Conservation (phyloP, 306 rosid genomes). For the Pueraria montana region DNA sequence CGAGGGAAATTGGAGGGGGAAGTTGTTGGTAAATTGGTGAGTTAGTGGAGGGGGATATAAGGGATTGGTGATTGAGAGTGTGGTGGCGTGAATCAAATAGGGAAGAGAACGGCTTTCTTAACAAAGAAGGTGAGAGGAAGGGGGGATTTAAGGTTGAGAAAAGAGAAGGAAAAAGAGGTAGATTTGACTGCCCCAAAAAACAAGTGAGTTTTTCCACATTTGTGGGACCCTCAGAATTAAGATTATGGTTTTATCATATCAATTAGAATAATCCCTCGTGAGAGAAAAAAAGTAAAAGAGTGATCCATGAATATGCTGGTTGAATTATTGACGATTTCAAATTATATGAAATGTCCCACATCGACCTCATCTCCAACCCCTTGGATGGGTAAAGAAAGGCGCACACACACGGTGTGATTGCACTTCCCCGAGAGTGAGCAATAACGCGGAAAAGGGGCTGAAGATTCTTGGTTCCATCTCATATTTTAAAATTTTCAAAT, state of each 20-base stretch:
- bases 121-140: conserved; percentile 65
- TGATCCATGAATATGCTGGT: background rate
- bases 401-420: background rate
- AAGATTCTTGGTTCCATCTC: conserved; percentile 57
- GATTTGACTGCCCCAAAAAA: conserved; percentile 50
- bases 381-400: conserved; percentile 22
- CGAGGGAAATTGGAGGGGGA: conserved; percentile 28
- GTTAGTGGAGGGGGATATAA: conserved; percentile 28
- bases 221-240: conserved; percentile 38
- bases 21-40: conserved; percentile 16
- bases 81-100: conserved; percentile 17
- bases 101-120: background rate
- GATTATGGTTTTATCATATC: conserved; percentile 17
- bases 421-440: conserved; percentile 31
- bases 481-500: background rate
- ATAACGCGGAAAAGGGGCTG: conserved; percentile 64
- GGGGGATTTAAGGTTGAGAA: conserved; percentile 54
- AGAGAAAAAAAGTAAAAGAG: background rate
- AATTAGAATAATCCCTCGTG: background rate
- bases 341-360: background rate
- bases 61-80: background rate
- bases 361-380: conserved; percentile 10
- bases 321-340: conserved; percentile 61
- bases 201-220: conserved; percentile 12
- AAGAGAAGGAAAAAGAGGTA: conserved; percentile 53